Evolutionary conservation across 768 basidiomycete species (phyloP).

Genomic region (Leucosporidium yakuticum): DNA sequence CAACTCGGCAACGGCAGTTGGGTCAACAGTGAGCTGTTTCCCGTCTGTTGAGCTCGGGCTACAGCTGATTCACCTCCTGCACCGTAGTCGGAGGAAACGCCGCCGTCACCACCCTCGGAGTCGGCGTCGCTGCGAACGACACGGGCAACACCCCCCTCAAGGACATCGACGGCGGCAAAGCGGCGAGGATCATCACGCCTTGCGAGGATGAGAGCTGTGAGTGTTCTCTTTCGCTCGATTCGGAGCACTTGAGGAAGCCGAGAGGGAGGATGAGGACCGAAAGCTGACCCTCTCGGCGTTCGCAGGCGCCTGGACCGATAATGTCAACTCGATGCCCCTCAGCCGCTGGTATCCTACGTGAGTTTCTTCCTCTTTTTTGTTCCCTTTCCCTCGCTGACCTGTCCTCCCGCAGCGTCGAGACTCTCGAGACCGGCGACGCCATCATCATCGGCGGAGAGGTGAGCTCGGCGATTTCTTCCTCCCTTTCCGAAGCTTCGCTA

Average conservation of each 20-base stretch:
- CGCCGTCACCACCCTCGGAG: conserved; percentile 31
- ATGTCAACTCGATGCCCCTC: conserved; percentile 17
- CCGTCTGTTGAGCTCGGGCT: too few species aligned
- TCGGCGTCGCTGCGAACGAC: neutral
- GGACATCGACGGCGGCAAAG: conserved; percentile 51
- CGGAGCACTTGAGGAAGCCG: neutral
- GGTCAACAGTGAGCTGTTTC: too few species aligned
- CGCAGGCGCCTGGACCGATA: conserved; percentile 50
- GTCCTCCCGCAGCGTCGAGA: conserved; percentile 58
- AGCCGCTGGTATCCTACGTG: conserved; percentile 73
- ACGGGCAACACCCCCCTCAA: conserved; percentile 50
- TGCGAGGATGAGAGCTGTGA: conserved; percentile 62
- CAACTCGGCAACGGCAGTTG: too few species aligned
- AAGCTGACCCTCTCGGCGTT: neutral
- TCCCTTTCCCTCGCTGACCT: too few species aligned
- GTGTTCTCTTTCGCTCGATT: conserved; percentile 45
- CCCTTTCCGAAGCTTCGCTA: too few species aligned
- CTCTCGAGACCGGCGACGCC: too few species aligned
- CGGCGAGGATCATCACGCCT: conserved; percentile 52
- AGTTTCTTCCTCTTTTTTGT: too few species aligned
- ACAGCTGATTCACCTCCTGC: conserved; percentile 11
- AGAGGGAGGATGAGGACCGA: neutral
- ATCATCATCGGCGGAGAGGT: conserved; percentile 50
- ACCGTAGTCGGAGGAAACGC: conserved; percentile 31
- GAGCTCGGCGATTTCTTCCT: too few species aligned